phyloP scores from a whole-genome alignment of 2,329 filamentous ascomycete genomes.

The Paraphoma chrysanthemicola region DNA sequence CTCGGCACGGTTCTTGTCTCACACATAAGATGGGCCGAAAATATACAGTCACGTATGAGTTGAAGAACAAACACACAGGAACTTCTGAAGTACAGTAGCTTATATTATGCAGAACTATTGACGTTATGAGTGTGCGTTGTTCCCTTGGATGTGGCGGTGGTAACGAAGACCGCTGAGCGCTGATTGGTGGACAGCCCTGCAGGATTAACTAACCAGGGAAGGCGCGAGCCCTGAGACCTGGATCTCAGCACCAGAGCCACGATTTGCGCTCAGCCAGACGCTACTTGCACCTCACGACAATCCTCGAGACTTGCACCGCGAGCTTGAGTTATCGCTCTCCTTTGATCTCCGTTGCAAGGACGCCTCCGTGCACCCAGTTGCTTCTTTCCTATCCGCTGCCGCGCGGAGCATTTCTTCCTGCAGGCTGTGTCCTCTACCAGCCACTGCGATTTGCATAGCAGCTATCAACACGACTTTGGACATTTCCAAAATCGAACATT shows the following conservation, averaged over 20 bases:
- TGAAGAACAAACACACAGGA: no score
- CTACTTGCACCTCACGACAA: constrained; percentile 27
- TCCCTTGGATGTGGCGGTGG: not conserved
- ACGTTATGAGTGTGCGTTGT: not conserved
- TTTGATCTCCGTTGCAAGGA: not conserved
- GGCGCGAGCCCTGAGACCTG: not conserved
- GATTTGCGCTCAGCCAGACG: constrained; percentile 26
- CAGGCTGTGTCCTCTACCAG: constrained; percentile 20
- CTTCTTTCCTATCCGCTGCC: constrained; percentile 19
- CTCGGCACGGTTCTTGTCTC: no score
- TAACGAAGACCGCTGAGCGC: not conserved
- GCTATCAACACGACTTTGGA: constrained; percentile 6
- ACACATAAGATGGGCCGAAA: no score
- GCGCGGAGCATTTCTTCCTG: constrained; percentile 40
- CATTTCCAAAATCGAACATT: not conserved
- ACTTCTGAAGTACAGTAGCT: no score
- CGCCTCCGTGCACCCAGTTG: constrained; percentile 3
- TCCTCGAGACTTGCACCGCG: constrained; percentile 12
- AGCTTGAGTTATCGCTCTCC: constrained; percentile 3
- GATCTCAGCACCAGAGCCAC: constrained; percentile 8
- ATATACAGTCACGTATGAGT: no score
- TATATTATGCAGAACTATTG: no score
- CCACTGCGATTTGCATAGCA: constrained; percentile 13
- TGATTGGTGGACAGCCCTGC: not conserved
- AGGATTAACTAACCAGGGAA: not conserved